A percentile compares a stretch with the other conserved stretches of the same genome.
phyloP scores from a whole-genome alignment of 1,284 basidiomycete genomes.

The Termitomyces sp. region DNA sequence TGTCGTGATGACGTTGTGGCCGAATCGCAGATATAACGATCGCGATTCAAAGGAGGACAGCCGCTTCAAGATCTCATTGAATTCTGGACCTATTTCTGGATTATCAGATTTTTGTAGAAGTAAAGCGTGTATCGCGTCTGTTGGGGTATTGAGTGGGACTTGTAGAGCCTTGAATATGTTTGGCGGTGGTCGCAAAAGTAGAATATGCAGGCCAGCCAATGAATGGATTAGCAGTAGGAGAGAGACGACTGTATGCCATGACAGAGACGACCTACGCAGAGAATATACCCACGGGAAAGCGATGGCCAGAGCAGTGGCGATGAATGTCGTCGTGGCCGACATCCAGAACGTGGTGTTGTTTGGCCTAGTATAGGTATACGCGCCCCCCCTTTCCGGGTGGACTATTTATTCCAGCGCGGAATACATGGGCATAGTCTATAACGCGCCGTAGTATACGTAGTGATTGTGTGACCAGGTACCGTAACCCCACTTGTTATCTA shows the following conservation, averaged over 20 bases:
- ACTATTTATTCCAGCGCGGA: too few relatives aligned
- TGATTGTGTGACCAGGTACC: too few relatives aligned
- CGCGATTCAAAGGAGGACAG: constrained; percentile 57
- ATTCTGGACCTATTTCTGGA: constrained; percentile 35
- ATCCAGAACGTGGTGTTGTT: constrained; percentile 1
- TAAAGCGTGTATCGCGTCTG: constrained; percentile 44
- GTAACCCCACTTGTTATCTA: too few relatives aligned
- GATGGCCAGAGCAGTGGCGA: constrained; percentile 25
- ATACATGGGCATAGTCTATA: too few relatives aligned
- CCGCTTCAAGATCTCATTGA: constrained; percentile 51
- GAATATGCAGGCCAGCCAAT: constrained; percentile 42
- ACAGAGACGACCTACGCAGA: constrained; percentile 21
- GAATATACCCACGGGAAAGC: constrained; percentile 32
- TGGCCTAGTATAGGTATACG: not conserved
- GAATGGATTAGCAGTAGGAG: constrained; percentile 50
- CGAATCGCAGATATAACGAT: constrained; percentile 53
- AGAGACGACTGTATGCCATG: constrained; percentile 25
- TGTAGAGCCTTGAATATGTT: constrained; percentile 57
- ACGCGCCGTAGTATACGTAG: too few relatives aligned
- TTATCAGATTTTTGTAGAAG: constrained; percentile 34
- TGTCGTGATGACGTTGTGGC: constrained; percentile 54
- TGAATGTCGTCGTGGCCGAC: constrained; percentile 13
- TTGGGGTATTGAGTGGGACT: constrained; percentile 49
- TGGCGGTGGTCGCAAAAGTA: constrained; percentile 47
- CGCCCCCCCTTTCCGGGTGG: too few relatives aligned